These are phyloP conservation scores for Thielaviopsis musarum DNA, from an alignment of 2,329 filamentous ascomycete species.

Conservation along the genomic window DNA sequence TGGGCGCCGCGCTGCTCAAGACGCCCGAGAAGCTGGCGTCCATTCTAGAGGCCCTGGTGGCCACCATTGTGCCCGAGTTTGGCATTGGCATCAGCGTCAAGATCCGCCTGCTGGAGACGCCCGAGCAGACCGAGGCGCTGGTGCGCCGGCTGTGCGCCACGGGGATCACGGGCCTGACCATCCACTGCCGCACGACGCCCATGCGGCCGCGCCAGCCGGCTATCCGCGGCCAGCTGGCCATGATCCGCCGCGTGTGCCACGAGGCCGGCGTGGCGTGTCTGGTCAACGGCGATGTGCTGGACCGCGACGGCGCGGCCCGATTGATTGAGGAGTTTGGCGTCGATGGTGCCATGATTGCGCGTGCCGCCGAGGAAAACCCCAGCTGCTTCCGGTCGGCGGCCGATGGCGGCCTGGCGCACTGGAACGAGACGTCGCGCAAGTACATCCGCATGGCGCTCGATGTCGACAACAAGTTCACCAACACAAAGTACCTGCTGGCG, in stretches of 20 bases:
- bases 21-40: slow-evolving; percentile 70
- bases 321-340: slow-evolving; percentile 67
- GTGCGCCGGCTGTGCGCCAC: slow-evolving; percentile 67
- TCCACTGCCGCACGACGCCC: slow-evolving; percentile 89
- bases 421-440: slow-evolving; percentile 59
- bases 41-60: slow-evolving; percentile 70
- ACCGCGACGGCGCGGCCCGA: slow-evolving; percentile 50
- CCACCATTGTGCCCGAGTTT: slow-evolving; percentile 57
- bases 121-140: slow-evolving; percentile 57
- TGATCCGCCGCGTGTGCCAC: slow-evolving; percentile 67
- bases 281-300: slow-evolving; percentile 85
- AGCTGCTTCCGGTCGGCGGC: slow-evolving; percentile 61
- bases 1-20: slow-evolving; percentile 81
- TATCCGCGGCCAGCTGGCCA: slow-evolving; percentile 68
- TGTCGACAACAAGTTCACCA: slow-evolving; percentile 72
- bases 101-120: slow-evolving; percentile 70
- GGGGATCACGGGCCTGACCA: slow-evolving; percentile 79
- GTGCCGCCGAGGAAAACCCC: slow-evolving; percentile 76
- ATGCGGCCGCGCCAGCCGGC: slow-evolving; percentile 86
- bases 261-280: slow-evolving; percentile 79
- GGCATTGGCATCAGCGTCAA: slow-evolving; percentile 94
- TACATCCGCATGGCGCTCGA: slow-evolving; percentile 60
- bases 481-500: slow-evolving; percentile 80
- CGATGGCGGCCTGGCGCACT: slow-evolving; percentile 54
- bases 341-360: slow-evolving; percentile 95